Conservation (phyloP, 192 early-diverging fungal species). For the Podila minutissima region DNA sequence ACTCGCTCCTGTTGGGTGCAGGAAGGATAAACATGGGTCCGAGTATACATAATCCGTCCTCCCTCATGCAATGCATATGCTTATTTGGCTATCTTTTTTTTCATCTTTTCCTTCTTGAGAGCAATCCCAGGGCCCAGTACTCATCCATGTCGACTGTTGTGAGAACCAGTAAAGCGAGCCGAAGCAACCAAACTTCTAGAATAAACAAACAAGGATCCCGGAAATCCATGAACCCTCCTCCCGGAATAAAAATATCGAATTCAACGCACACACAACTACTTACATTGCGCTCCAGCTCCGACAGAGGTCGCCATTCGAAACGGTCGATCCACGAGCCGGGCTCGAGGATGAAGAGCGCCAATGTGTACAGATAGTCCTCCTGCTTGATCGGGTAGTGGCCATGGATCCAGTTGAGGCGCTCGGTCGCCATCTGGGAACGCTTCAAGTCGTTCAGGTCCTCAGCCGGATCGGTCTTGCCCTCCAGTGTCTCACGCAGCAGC, state of each 20-base stretch:
- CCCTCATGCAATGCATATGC: no score
- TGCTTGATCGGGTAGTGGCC: slow-evolving; percentile 55
- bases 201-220: no score
- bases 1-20: no score
- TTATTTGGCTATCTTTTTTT: neutral
- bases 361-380: slow-evolving; percentile 56
- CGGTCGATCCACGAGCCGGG: slow-evolving; percentile 36
- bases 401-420: slow-evolving; percentile 56
- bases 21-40: no score
- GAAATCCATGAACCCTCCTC: no score
- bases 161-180: no score
- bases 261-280: neutral
- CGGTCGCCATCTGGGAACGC: slow-evolving; percentile 18
- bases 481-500: slow-evolving; percentile 14
- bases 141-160: no score
- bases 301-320: slow-evolving; percentile 53
- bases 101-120: neutral
- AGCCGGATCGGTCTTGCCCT: slow-evolving; percentile 19
- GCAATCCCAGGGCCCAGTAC: neutral
- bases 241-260: no score
- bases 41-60: no score
- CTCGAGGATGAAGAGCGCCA: slow-evolving; percentile 45
- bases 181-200: no score
- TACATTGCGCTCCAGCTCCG: slow-evolving; percentile 58
- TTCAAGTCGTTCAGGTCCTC: slow-evolving; percentile 19